Base-by-base conservation (phyloP, 306 rosid species). In the Corylus americana region DNA sequence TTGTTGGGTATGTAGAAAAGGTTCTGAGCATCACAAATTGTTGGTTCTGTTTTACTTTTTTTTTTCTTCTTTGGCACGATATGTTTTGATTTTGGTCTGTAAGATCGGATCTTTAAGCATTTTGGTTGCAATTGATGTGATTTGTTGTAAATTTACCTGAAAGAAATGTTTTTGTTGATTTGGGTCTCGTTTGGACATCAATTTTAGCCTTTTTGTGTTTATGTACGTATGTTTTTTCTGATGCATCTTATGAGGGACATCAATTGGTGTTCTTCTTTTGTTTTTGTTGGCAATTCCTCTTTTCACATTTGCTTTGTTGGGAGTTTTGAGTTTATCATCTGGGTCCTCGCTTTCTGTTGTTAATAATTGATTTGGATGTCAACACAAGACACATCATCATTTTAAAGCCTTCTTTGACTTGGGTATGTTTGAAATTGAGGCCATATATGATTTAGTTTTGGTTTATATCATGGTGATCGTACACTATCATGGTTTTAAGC, bases 41-140 rank as follows among this genome's bases (percentile, higher is more conserved):
- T 74, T 7, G 51, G 66, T 44, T 70, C 39, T 5, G 48, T 10
- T n/a, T 55, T 55, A 74, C 11, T 47, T 44, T 2, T 2, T n/a
- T 25, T 47, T 25, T 1, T 4, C 35, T 4, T 63, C 27, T 29
- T 25, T 5, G 59, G 72, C 12, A 13, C 4, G 61, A n/a, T n/a
- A n/a, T 17, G 61, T 55, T 55, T 55, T n/a, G 61, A 55, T 55
- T 17, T 12, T 74, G 55, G 53, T 49, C 14, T 9, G 11, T 47
- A 2, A 58, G 87, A 78, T 80, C 85, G 85, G 85, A 82, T 85
- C 83, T 64, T 75, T 64, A 16, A 44, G 80, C 64, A 77, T 75
- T 50, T 22, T 71, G 61, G n/a, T n/a, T n/a, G n/a, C n/a, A n/a
- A n/a, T n/a, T n/a, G n/a, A n/a, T n/a, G n/a, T n/a, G n/a, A n/a